phyloP scores from a whole-genome alignment of 768 basidiomycete species.

The Rhizopogon sp. region DNA sequence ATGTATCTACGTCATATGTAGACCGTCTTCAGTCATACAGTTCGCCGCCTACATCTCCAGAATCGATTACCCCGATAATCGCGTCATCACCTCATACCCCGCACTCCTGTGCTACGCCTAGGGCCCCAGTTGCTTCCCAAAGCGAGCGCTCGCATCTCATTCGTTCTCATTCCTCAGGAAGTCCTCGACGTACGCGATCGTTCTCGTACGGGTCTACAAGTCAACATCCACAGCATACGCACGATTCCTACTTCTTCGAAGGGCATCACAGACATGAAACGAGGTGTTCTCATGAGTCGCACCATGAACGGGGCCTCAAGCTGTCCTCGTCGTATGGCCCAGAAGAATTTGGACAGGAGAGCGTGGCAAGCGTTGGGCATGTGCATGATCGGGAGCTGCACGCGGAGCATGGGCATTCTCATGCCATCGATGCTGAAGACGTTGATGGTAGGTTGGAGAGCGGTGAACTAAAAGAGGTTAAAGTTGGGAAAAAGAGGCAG shows the following conservation, averaged over 20 bases:
- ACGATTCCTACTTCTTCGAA: conserved; percentile 18
- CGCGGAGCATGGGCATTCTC: conserved; percentile 6
- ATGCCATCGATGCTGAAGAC: conserved; percentile 2
- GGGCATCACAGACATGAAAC: conserved; percentile 34
- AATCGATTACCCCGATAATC: conserved; percentile 22
- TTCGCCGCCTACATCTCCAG: conserved; percentile 43
- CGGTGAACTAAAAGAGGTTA: conserved; percentile 19
- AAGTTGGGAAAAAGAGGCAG: conserved; percentile 53
- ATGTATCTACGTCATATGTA: conserved; percentile 71
- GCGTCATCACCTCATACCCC: conserved; percentile 12
- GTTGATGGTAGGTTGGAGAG: neutral
- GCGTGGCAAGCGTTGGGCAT: neutral
- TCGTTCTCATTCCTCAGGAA: neutral
- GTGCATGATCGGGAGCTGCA: neutral
- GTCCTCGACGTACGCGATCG: neutral
- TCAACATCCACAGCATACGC: neutral
- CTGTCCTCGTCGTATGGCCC: conserved; percentile 18
- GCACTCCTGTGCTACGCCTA: neutral
- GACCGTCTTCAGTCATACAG: conserved; percentile 61
- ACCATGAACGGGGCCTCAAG: conserved; percentile 23
- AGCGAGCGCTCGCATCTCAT: conserved; percentile 18
- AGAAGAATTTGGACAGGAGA: conserved; percentile 2
- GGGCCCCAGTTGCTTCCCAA: neutral
- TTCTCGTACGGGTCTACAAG: conserved; percentile 17
- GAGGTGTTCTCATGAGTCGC: conserved; percentile 18